phyloP scores from a whole-genome alignment of 1,139 yeast genomes.

The Saccharomyces hybrid region DNA sequence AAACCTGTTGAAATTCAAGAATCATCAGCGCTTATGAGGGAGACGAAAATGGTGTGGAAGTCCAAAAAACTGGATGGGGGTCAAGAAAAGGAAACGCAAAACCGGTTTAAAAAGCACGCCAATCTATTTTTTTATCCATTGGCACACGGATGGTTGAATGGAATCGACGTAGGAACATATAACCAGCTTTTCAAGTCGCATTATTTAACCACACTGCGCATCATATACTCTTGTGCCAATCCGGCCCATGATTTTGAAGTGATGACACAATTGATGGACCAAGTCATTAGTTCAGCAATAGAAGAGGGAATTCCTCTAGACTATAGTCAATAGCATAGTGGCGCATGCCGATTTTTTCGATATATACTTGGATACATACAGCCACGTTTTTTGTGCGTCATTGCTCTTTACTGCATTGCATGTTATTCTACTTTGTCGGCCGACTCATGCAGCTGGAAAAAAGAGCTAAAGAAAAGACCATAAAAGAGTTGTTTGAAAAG shows the following conservation, averaged over 20 bases:
- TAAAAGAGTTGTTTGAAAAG: not conserved
- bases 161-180: conserved; percentile 33
- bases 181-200: conserved; percentile 34
- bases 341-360: not conserved
- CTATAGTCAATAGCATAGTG: not conserved
- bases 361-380: not conserved
- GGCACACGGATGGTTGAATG: conserved; percentile 35
- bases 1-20: conserved; percentile 10
- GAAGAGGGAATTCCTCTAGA: conserved; percentile 16
- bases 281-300: conserved; percentile 16
- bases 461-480: not conserved
- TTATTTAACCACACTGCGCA: conserved; percentile 31
- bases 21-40: conserved; percentile 6
- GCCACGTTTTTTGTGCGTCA: not conserved
- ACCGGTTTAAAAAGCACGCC: conserved; percentile 31
- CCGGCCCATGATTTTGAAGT: conserved; percentile 33
- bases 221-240: conserved; percentile 31
- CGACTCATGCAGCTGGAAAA: not conserved
- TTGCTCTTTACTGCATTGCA: not conserved
- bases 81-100: conserved; percentile 10
- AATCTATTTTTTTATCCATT: conserved; percentile 34
- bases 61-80: conserved; percentile 28
- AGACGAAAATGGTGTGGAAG: conserved; percentile 26
- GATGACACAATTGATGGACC: conserved; percentile 28
- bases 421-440: not conserved